phyloP scores from a whole-genome alignment of 306 rosid species.

The Senna siamea region DNA sequence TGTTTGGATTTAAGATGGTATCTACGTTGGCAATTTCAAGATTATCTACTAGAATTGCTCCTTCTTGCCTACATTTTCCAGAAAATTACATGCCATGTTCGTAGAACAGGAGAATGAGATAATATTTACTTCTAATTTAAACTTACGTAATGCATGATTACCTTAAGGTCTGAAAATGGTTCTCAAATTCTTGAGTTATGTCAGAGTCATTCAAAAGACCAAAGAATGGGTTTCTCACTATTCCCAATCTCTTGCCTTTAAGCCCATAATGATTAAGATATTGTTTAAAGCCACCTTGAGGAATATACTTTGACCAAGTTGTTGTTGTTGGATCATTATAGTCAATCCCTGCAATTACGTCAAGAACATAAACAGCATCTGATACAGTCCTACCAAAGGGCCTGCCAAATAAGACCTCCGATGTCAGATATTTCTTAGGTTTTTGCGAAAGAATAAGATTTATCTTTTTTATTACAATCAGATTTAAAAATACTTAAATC shows the following conservation, averaged over 20 bases:
- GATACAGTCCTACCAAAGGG: slow-evolving; percentile 52
- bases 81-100: neutral
- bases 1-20: slow-evolving; percentile 1
- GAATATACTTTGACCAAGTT: slow-evolving; percentile 43
- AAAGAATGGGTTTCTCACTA: slow-evolving; percentile 37
- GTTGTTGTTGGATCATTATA: slow-evolving; percentile 41
- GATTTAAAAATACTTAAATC: too few relatives aligned
- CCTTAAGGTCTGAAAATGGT: slow-evolving; percentile 41
- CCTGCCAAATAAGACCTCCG: slow-evolving; percentile 24
- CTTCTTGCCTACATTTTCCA: slow-evolving; percentile 34
- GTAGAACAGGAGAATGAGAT: too few relatives aligned
- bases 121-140: too few relatives aligned
- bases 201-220: slow-evolving; percentile 19
- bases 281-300: slow-evolving; percentile 45
- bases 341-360: slow-evolving; percentile 54
- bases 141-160: neutral
- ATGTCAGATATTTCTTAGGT: neutral
- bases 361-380: slow-evolving; percentile 59
- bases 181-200: slow-evolving; percentile 23
- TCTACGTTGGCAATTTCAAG: slow-evolving; percentile 36
- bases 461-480: too few relatives aligned
- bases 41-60: slow-evolving; percentile 47
- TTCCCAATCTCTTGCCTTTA: slow-evolving; percentile 49
- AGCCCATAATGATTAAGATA: slow-evolving; percentile 41
- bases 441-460: too few relatives aligned